phyloP scores from a whole-genome alignment of 148 eudicot species.

The Diospyros lotus region DNA sequence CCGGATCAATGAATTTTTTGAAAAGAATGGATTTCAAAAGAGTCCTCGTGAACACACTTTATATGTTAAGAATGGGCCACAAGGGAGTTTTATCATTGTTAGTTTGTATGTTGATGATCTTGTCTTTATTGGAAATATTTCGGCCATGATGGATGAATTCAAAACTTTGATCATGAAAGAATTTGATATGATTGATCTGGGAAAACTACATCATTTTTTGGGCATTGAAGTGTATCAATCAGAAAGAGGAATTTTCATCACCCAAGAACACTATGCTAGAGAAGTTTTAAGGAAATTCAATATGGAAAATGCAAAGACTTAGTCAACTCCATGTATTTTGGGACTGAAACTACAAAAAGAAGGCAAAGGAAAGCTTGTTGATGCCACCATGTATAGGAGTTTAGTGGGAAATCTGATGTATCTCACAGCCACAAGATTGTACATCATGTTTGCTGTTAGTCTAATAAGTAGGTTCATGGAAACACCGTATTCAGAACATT shows the following conservation, averaged over 20 bases:
- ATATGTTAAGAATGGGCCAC: conserved; percentile 2
- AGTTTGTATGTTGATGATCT: conserved; percentile 18
- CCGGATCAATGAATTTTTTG: conserved; percentile 12
- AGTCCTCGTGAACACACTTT: conserved; percentile 13
- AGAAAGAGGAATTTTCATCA: neutral
- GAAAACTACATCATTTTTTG: conserved; percentile 2
- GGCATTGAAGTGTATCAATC: conserved; percentile 8
- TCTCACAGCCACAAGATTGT: conserved; percentile 6
- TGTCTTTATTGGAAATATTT: neutral
- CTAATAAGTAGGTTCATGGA: conserved; percentile 2
- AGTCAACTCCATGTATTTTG: neutral
- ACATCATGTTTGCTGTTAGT: conserved; percentile 11
- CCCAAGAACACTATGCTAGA: neutral
- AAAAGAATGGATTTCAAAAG: conserved; percentile 7
- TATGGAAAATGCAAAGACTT: conserved; percentile 3
- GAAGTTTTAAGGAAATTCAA: conserved; percentile 12
- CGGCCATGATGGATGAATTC: neutral
- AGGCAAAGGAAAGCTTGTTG: neutral
- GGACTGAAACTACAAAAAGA: neutral
- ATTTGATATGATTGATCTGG: conserved; percentile 16
- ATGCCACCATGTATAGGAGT: neutral
- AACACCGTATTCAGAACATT: too few species aligned
- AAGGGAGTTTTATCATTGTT: neutral
- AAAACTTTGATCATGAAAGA: neutral
- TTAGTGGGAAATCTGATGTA: conserved; percentile 5